A percentile compares a stretch with the other conserved stretches of the same genome.
Conservation (phyloP, 2,329 filamentous ascomycete genomes). For the Hymenoscyphus fructigenus region DNA sequence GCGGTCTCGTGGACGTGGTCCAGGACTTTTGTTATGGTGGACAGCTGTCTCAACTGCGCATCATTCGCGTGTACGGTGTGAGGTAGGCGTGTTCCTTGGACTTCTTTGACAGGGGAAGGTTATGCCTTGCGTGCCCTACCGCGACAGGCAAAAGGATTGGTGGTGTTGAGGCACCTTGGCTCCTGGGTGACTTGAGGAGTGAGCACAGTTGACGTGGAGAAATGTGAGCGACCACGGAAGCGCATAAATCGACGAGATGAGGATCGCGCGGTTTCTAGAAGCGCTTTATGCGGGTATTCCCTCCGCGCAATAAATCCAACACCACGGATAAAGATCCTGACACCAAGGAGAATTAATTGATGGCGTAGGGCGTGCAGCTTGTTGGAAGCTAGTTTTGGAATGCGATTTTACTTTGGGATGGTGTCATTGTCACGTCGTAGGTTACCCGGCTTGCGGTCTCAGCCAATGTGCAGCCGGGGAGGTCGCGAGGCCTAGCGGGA, state of each 20-base stretch:
- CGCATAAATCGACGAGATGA: constrained; percentile 5
- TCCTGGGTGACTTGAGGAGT: neutral
- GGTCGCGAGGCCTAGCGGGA: neutral
- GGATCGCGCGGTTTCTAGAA: constrained; percentile 3
- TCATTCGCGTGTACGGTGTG: neutral
- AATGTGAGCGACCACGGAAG: neutral
- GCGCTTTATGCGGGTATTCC: neutral
- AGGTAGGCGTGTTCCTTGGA: neutral
- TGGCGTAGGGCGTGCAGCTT: neutral
- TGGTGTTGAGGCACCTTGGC: constrained; percentile 1
- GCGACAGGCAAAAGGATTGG: neutral
- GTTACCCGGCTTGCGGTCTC: neutral
- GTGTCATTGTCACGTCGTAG: neutral
- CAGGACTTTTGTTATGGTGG: neutral
- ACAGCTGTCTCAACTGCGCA: constrained; percentile 8
- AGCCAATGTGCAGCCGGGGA: neutral
- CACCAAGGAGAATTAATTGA: neutral
- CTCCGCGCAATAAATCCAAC: neutral
- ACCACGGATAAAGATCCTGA: neutral
- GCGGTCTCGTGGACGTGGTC: constrained; percentile 7
- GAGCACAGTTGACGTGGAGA: neutral
- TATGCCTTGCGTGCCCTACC: neutral
- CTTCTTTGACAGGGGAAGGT: neutral
- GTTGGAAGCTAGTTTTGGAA: neutral
- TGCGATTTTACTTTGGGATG: neutral